Evolutionary conservation across 805 yeast species (phyloP).

Genomic region (Barnettozyma populi): DNA sequence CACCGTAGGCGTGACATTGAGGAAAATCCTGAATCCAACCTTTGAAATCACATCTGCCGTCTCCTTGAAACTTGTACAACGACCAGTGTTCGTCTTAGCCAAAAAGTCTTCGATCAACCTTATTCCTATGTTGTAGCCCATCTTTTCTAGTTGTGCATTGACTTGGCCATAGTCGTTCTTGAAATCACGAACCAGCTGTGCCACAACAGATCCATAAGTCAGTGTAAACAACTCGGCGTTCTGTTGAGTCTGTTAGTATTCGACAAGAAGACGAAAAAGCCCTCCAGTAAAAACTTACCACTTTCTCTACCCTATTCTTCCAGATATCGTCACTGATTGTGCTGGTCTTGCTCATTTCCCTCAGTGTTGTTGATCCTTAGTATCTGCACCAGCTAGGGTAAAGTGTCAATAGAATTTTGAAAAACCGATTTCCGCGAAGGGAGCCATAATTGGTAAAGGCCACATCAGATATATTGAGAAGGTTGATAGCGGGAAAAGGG

Average conservation of each 20-base stretch:
- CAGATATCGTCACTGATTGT: slow-evolving; percentile 82
- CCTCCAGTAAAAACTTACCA: slow-evolving; percentile 41
- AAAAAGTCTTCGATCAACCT: slow-evolving; percentile 89
- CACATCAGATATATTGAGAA: too few relatives aligned
- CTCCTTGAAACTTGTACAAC: slow-evolving; percentile 75
- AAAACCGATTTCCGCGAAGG: neutral
- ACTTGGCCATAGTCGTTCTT: slow-evolving; percentile 71
- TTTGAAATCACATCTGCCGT: slow-evolving; percentile 84
- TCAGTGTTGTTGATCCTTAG: neutral
- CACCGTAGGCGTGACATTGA: slow-evolving; percentile 73
- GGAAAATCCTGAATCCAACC: slow-evolving; percentile 84
- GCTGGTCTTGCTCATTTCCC: slow-evolving; percentile 34
- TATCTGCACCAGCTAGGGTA: too few relatives aligned
- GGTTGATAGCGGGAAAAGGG: neutral
- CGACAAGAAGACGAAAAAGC: too few relatives aligned
- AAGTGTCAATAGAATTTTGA: neutral
- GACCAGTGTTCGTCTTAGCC: slow-evolving; percentile 77
- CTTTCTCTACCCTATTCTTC: slow-evolving; percentile 83
- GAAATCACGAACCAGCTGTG: slow-evolving; percentile 83
- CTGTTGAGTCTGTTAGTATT: slow-evolving; percentile 27
- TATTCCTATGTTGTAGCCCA: slow-evolving; percentile 95
- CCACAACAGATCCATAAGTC: slow-evolving; percentile 90
- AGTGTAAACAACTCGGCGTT: slow-evolving; percentile 92
- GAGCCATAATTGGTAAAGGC: neutral
- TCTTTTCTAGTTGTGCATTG: slow-evolving; percentile 75